These are phyloP conservation scores for Saccharum officinarum DNA, from an alignment of 176 grass and related monocot genomes.

Conservation along the genomic window DNA sequence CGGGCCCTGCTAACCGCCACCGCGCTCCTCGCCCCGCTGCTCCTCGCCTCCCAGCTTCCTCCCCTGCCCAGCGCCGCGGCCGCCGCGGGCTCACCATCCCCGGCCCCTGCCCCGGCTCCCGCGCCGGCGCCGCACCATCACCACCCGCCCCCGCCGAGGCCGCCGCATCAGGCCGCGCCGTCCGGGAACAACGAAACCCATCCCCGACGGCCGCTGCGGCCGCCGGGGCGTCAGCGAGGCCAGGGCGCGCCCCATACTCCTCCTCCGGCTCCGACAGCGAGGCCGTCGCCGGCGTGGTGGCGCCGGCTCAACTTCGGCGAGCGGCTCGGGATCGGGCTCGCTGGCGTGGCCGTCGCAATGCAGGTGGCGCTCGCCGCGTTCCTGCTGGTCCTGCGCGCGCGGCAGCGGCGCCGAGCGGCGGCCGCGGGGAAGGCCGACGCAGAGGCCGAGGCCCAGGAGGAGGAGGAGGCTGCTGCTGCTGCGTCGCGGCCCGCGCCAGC, in stretches of 20 bases:
- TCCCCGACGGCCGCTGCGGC: neutral
- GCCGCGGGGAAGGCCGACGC: neutral
- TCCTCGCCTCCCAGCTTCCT: neutral
- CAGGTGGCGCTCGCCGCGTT: conserved; percentile 32
- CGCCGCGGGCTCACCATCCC: neutral
- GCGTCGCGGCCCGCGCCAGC: neutral
- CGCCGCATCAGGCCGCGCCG: neutral
- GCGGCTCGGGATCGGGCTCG: conserved; percentile 45
- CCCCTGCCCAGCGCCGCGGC: neutral
- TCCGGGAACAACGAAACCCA: neutral
- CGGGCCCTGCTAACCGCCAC: neutral
- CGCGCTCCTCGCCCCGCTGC: neutral
- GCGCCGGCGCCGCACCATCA: neutral
- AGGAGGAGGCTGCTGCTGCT: neutral
- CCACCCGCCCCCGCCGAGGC: neutral
- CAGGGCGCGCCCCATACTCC: neutral
- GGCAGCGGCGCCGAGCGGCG: conserved; percentile 18
- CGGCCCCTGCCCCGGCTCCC: neutral
- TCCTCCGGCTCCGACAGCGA: neutral
- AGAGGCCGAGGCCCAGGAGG: neutral
- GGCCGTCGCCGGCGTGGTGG: neutral
- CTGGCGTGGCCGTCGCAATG: conserved; percentile 34
- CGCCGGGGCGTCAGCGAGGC: neutral
- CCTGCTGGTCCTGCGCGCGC: conserved; percentile 27
- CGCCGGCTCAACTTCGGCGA: conserved; percentile 43